Base-by-base conservation (phyloP, 257 asterid species). In the Ilex asprella region DNA sequence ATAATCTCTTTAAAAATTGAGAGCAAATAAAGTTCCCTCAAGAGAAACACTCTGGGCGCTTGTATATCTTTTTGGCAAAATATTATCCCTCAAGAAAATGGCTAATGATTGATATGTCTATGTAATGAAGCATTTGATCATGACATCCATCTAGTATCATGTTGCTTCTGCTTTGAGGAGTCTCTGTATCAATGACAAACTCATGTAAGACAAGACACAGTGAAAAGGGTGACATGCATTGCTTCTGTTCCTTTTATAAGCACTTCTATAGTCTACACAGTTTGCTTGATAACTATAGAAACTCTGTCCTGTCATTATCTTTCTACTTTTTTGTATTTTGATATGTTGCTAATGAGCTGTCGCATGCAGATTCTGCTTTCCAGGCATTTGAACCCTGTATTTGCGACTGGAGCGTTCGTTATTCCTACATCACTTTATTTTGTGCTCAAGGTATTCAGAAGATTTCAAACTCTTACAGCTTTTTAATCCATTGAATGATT, bases 391-490 rank as follows among this genome's bases (percentile, higher is more conserved):
- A 71, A 67, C 75, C 96, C 91, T 67, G 66, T 78, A 43, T 82
- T 85, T 61, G 96, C 95, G 13, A 73, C 89, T 14, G 96, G 94
- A 62, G 94, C 99, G 50, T 82, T 93, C 75, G 54, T 89, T 62
- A 54, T 93, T 82, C 99, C 99, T 39, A 71, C 79, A 27, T 87
- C 99, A 11, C 72, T 93, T 29, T 93, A 89, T 80, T 87, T 84
- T 73, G 70, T 85, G 8, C 81, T 89, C 71, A 81, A 93, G 97
- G 99, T 93, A 4, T 6, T 53, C 30, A 14, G 52, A 1, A 46
- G n/a, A 10, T 46, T 4, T 46, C 3, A 46, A 46, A 46, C 52
- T 10, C 7, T 35, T 4, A 35, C 41, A 3, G 41, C 41, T 35
- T 35, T 35, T 35, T 35, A 35, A 35, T 35, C 41, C 41, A 2